Percentiles rank a stretch among this genome's conserved stretches.
Conservation (phyloP, 2,329 filamentous ascomycete genomes). For the Aspergillus neotritici region DNA sequence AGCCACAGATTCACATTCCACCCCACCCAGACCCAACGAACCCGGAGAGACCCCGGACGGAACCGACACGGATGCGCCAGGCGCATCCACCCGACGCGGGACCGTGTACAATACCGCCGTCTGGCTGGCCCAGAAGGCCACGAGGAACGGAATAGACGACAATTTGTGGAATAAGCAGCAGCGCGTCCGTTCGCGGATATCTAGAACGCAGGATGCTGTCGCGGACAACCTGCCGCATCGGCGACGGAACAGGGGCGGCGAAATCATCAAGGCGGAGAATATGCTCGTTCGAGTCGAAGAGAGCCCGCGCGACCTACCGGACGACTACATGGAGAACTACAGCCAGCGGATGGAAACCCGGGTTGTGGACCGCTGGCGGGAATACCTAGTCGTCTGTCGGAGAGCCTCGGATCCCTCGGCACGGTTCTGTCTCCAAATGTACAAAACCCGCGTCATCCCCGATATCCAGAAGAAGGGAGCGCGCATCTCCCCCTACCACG, state of each 20-base stretch:
- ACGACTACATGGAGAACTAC: slow-evolving; percentile 60
- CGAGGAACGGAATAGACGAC: slow-evolving; percentile 42
- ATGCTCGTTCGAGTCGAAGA: slow-evolving; percentile 62
- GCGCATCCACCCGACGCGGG: slow-evolving; percentile 3
- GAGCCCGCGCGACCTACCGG: slow-evolving; percentile 48
- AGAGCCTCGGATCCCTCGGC: slow-evolving; percentile 51
- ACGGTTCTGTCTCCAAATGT: slow-evolving; percentile 54
- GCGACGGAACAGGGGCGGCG: slow-evolving; percentile 48
- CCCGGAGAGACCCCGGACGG: no score
- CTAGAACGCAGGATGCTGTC: slow-evolving; percentile 32
- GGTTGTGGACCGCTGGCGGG: slow-evolving; percentile 59
- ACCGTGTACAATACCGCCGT: no score
- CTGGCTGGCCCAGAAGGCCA: slow-evolving; percentile 23
- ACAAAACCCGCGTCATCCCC: slow-evolving; percentile 59
- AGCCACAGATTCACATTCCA: background rate
- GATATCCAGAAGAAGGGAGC: slow-evolving; percentile 51
- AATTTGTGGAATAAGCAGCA: slow-evolving; percentile 38
- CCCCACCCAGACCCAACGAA: no score
- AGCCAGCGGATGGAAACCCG: slow-evolving; percentile 55
- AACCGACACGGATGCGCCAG: slow-evolving; percentile 8
- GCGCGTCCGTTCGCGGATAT: slow-evolving; percentile 34
- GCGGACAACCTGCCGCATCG: slow-evolving; percentile 30
- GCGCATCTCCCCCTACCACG: slow-evolving; percentile 51
- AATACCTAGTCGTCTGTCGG: slow-evolving; percentile 58
- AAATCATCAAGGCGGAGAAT: slow-evolving; percentile 62